Percentiles rank a stretch among this genome's conserved stretches.
Conservation (phyloP, 768 basidiomycete species). For the Terana coerulea region DNA sequence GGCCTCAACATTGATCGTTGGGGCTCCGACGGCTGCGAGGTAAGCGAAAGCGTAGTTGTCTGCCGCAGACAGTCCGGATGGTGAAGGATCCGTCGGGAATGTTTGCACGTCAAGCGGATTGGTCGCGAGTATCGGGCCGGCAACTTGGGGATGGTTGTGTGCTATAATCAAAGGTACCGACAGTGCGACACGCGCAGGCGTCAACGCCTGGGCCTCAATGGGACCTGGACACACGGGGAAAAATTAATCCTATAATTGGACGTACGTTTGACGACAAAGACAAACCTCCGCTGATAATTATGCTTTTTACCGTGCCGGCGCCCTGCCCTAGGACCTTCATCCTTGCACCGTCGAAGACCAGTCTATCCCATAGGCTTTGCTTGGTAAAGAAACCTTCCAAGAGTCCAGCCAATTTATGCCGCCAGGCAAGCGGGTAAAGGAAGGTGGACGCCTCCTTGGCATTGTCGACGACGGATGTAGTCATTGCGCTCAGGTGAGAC, state of each 20-base stretch:
- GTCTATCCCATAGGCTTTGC: slow-evolving; percentile 81
- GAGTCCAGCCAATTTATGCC: slow-evolving; percentile 72
- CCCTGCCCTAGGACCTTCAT: slow-evolving; percentile 54
- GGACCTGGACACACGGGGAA: slow-evolving; percentile 34
- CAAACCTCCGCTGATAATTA: slow-evolving; percentile 72
- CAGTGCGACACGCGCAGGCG: slow-evolving; percentile 67
- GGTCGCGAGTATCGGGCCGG: slow-evolving; percentile 77
- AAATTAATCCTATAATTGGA: too few species aligned
- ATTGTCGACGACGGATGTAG: slow-evolving; percentile 47
- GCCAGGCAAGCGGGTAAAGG: slow-evolving; percentile 61
- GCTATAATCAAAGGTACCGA: slow-evolving; percentile 73
- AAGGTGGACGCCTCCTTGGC: slow-evolving; percentile 49
- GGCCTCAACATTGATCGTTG: slow-evolving; percentile 80
- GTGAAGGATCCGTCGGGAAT: slow-evolving; percentile 36
- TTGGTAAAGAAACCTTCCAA: slow-evolving; percentile 72
- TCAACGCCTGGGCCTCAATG: slow-evolving; percentile 46
- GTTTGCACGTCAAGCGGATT: slow-evolving; percentile 86
- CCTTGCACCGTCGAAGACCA: slow-evolving; percentile 70
- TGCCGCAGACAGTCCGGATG: slow-evolving; percentile 18
- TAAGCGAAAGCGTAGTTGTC: slow-evolving; percentile 36
- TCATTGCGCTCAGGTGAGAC: slow-evolving; percentile 53
- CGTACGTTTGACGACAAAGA: too few species aligned
- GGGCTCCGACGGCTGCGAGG: slow-evolving; percentile 64
- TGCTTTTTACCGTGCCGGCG: slow-evolving; percentile 58
- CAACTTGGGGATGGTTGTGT: slow-evolving; percentile 56